phyloP scores from a whole-genome alignment of 305 asterid species.

The Stenogyne calaminthoides region DNA sequence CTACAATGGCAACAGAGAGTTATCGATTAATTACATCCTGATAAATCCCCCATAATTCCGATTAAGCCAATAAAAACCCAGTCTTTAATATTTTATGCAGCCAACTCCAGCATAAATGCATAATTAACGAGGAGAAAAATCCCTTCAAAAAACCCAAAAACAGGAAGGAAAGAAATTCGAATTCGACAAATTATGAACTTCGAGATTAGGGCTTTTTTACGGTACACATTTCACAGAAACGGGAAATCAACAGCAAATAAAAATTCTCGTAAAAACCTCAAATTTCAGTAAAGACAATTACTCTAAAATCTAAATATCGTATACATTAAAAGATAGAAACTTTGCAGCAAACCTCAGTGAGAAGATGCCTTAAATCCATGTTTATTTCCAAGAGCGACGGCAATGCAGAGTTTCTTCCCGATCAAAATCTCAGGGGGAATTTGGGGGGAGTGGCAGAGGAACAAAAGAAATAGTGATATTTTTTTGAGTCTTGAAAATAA shows the following conservation, averaged over 20 bases:
- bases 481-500: background rate
- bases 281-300: background rate
- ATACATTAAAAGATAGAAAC: background rate
- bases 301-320: background rate
- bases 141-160: background rate
- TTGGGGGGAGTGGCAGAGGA: background rate
- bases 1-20: background rate
- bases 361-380: slow-evolving; percentile 63
- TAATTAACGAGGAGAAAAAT: background rate
- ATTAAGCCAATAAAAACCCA: slow-evolving; percentile 12
- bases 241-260: background rate
- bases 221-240: background rate
- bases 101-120: slow-evolving; percentile 3
- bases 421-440: background rate
- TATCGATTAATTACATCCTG: background rate
- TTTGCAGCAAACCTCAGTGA: slow-evolving; percentile 45
- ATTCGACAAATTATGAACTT: background rate
- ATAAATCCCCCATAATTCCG: slow-evolving; percentile 13
- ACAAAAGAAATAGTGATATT: background rate
- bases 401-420: background rate
- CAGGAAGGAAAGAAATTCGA: background rate
- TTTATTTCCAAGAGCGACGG: slow-evolving; percentile 28
- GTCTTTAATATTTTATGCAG: background rate
- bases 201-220: slow-evolving; percentile 40
- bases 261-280: background rate